Evolutionary conservation across 345 rosid genomes (phyloP).

Genomic region (Turnera subulata): DNA sequence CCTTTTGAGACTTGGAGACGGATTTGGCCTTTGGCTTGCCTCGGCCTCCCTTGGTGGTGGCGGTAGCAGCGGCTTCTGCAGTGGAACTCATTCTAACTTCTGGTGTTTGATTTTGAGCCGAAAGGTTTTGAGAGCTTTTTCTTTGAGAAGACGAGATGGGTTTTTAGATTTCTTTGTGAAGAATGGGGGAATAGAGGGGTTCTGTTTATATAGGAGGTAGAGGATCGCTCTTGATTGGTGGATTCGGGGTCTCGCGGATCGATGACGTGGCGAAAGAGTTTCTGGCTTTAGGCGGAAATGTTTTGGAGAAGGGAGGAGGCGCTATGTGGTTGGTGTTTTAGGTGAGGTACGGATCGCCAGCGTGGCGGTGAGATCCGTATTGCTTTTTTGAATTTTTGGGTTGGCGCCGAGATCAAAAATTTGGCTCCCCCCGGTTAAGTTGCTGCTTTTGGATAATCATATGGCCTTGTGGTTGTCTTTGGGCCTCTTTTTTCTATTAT

Average conservation of each 20-base stretch:
- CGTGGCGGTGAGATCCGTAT: slow-evolving; percentile 13
- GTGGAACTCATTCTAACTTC: neutral
- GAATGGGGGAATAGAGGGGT: too few relatives aligned
- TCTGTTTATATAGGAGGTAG: neutral
- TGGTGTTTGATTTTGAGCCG: neutral
- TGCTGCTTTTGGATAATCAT: too few relatives aligned
- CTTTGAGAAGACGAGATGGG: neutral
- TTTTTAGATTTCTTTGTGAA: neutral
- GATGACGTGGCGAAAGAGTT: neutral
- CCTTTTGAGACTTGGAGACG: slow-evolving; percentile 9
- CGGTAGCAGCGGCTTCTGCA: neutral
- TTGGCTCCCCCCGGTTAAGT: neutral
- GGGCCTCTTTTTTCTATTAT: too few relatives aligned
- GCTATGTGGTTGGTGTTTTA: slow-evolving; percentile 23
- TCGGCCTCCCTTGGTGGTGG: slow-evolving; percentile 12
- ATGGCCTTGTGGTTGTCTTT: too few relatives aligned
- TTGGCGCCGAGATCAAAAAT: neutral
- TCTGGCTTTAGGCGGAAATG: neutral
- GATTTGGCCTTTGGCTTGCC: slow-evolving; percentile 16
- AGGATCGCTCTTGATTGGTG: neutral
- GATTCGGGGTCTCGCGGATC: neutral
- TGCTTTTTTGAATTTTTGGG: neutral
- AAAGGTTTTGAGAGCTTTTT: neutral
- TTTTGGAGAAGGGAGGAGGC: neutral
- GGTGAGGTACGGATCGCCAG: slow-evolving; percentile 29